Base-by-base conservation (phyloP, 202 grass and related monocot genomes). In the Panicum virgatum region DNA sequence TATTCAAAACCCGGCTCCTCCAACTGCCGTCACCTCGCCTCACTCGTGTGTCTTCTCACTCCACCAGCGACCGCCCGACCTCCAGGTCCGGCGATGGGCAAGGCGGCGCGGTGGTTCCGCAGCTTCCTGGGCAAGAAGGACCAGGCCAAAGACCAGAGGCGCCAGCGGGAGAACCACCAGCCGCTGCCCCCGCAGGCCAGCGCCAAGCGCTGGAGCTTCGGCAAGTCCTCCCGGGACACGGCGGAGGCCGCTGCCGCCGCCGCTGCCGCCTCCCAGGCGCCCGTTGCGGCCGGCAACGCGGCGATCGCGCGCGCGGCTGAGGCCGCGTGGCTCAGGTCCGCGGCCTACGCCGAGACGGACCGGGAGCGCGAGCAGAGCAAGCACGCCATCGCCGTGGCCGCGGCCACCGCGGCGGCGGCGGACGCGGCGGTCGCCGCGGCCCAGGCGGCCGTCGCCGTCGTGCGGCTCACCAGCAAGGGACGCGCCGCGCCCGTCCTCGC, bases 371-470 rank as follows among this genome's bases (percentile, higher is more conserved):
- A 94, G 72, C 96, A 96, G 85, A 99, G 89, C 87, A 96, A 89
- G 89, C 93, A 99, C 53, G 96, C 93, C 69, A 99, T 99, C 77
- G 96, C 96, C 7, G 92, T 99, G 3, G 96, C 96, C 6, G 92
- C 89, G 9, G 96, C 92, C 43, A 99, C 93, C 1, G 85, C 87
- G 0, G 96, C 91, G 0, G 96, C 96, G 0, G 92, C 93, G 1
- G 93, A 99, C 53, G 89, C 93, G 0, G 96, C 96, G 5, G 89
- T 99, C 2, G 91, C 93, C 0, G 96, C 96, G 0, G 93, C 96
- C 0, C 91, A 99, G 44, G 96, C 96, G 0, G 96, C 96, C 43
- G 91, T 96, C n/a, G 91, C 87, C 13, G 96, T 99, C 37, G 93
- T 96, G 0, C 52, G 85, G 7, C 96, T 99, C 42, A 99, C 96